Evolutionary conservation across 176 grass and related monocot genomes (phyloP).

Genomic region (Musa acuminata): DNA sequence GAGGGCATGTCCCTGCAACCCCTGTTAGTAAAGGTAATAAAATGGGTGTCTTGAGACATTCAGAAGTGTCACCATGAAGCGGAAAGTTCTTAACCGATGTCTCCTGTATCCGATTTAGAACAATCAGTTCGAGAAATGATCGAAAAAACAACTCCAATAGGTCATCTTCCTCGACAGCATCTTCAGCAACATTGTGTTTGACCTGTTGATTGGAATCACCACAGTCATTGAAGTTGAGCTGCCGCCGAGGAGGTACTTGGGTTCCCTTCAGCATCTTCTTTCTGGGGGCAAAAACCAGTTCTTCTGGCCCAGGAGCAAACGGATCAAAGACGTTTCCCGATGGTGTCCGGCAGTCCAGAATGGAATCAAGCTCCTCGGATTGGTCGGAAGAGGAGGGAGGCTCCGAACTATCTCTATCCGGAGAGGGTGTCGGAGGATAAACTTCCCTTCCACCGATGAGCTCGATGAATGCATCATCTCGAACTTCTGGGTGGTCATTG

Average conservation of each 20-base stretch:
- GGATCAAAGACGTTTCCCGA: constrained; percentile 41
- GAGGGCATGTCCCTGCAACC: constrained; percentile 46
- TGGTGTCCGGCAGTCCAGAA: too few species aligned
- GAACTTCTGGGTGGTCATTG: too few species aligned
- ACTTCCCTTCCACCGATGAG: too few species aligned
- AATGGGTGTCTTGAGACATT: constrained; percentile 34
- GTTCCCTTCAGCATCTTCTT: constrained; percentile 37
- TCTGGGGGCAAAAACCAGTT: constrained; percentile 33
- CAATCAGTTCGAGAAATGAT: constrained; percentile 39
- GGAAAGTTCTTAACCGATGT: neutral
- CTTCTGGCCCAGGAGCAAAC: constrained; percentile 45
- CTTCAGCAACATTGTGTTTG: constrained; percentile 23
- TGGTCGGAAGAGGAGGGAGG: too few species aligned
- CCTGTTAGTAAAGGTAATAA: constrained; percentile 35
- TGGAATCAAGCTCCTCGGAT: too few species aligned
- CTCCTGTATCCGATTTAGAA: constrained; percentile 28
- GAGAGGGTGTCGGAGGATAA: too few species aligned
- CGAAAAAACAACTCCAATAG: constrained; percentile 24
- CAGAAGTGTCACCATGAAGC: constrained; percentile 8
- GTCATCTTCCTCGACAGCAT: constrained; percentile 34
- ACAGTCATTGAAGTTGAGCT: constrained; percentile 41
- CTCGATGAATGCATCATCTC: too few species aligned
- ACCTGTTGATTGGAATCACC: constrained; percentile 23
- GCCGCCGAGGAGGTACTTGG: constrained; percentile 24
- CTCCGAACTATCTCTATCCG: too few species aligned